Base-by-base conservation (phyloP, 371 early-diverging fungal genomes). In the Apophysomyces ossiformis region DNA sequence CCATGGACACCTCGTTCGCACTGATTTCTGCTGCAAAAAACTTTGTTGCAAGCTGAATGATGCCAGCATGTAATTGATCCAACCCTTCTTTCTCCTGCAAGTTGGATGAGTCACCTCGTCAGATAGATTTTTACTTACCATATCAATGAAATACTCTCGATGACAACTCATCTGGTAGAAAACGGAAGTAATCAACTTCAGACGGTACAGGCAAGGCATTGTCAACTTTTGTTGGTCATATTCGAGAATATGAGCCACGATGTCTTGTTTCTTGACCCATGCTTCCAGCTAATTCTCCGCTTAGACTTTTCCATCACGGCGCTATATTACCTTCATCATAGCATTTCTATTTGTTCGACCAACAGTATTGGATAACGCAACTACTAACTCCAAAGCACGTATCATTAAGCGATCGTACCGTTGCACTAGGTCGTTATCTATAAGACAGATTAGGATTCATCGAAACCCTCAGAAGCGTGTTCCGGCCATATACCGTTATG, bases 361-460 rank as follows among this genome's bases (percentile, higher is more conserved):
- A 9, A 83, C 63, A 7, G 68, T 69, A 37, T 76, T 76, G 8
- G 85, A 67, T 15, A 90, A 70, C 13, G 69, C 73, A 21, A 78
- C 69, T 4, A 91, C 61, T 47, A 92, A 72, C 50, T 85, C 75
- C n/a, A 92, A 69, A 6, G 85, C 80, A 1, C 83, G 85, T 50
- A 79, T 74, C 9, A 91, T 63, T 37, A 88, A 73, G 58, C 85
- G 79, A 70, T 86, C 76, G 69, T 88, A 91, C 54, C 79, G 70
- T 69, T 87, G 86, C 7, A 71, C 64, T 44, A 59, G 60, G 7
- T 32, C 16, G 41, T 4, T 39, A 38, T 59, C 59, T 61, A 45
- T 15, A 44, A 26, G 16, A 15, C 11, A 18, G 12, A 5, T 11
- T 18, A 61, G 37, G 36, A 46, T 5, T 16, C 8, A 41, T 13